Evolutionary conservation across 495 filamentous ascomycete genomes (phyloP).

Genomic region (Daldinia vernicosa): DNA sequence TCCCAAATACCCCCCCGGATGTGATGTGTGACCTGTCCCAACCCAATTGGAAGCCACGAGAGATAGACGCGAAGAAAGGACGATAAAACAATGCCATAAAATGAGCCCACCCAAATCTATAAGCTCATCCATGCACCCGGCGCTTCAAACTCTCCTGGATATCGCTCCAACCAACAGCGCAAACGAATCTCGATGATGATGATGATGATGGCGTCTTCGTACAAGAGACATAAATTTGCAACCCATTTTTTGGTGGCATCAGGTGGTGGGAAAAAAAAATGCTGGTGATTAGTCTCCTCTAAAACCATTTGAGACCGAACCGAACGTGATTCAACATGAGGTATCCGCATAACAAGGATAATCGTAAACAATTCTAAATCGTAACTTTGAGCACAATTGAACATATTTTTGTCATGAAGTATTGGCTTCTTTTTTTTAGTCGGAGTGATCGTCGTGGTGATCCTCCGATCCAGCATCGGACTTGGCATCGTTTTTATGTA

Average conservation of each 20-base stretch:
- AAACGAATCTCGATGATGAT: constrained; percentile 36
- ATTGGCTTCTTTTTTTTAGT: constrained; percentile 43
- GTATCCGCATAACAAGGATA: constrained; percentile 40
- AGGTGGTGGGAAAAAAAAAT: constrained; percentile 27
- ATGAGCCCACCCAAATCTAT: constrained; percentile 47
- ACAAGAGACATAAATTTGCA: constrained; percentile 33
- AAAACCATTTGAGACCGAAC: constrained; percentile 39
- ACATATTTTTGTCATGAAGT: constrained; percentile 37
- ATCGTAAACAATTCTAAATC: constrained; percentile 40
- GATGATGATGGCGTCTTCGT: constrained; percentile 34
- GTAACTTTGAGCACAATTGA: constrained; percentile 38
- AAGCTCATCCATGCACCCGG: constrained; percentile 45
- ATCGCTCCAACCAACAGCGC: constrained; percentile 38
- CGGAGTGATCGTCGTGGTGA: constrained; percentile 60
- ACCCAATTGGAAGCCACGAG: constrained; percentile 42
- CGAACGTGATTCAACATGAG: constrained; percentile 39
- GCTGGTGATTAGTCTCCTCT: constrained; percentile 40
- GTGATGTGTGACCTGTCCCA: constrained; percentile 37
- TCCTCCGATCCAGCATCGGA: constrained; percentile 63
- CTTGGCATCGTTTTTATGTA: constrained; percentile 83
- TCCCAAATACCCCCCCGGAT: constrained; percentile 34
- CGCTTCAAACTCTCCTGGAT: constrained; percentile 45
- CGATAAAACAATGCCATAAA: constrained; percentile 39
- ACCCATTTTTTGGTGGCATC: constrained; percentile 41
- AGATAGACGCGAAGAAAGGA: constrained; percentile 45